Base-by-base conservation (phyloP, 78 protist species). In the Paratrimastix pyriformis region DNA sequence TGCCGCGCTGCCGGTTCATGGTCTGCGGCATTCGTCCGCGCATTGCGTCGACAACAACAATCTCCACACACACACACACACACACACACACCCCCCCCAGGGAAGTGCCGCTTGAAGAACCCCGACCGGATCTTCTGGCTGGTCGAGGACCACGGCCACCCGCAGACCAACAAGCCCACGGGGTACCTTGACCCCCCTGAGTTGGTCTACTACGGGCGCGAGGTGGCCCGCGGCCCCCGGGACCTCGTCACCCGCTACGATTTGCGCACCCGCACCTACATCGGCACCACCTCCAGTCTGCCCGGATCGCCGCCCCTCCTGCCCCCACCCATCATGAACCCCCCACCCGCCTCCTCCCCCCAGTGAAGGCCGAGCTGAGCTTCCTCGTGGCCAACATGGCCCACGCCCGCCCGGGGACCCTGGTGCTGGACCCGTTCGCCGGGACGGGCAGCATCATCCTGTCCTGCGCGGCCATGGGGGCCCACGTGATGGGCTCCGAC, bases 251-350 rank as follows among this genome's bases (percentile, higher is more conserved):
- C 1, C 33, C 1, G 9, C 29, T 82, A 42, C 74, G 59, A 52
- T 33, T 71, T 86, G 11, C 64, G 66, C 30, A 77, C 52, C 30
- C n/a, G 90, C 18, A 39, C 39, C 43, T 86, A 83, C 68, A 62
- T 86, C 15, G 90, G 90, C 40, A 82, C 90, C n/a, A 86, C 90
- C 9, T 72, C 87, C 39, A 86, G n/a, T n/a, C n/a, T n/a, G n/a
- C n/a, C n/a, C n/a, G n/a, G n/a, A n/a, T n/a, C n/a, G n/a, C n/a
- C n/a, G n/a, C n/a, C n/a, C n/a, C n/a, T n/a, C n/a, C n/a, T n/a
- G n/a, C n/a, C n/a, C n/a, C n/a, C n/a, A n/a, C n/a, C n/a, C n/a
- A n/a, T n/a, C n/a, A n/a, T n/a, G n/a, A n/a, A n/a, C n/a, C n/a
- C n/a, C n/a, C n/a, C n/a, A n/a, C n/a, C n/a, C n/a, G n/a, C n/a